Percentiles rank a stretch among this genome's conserved stretches.
Evolutionary conservation across 176 grass and related monocot species (phyloP).

Genomic region (Zoysia pacifica): DNA sequence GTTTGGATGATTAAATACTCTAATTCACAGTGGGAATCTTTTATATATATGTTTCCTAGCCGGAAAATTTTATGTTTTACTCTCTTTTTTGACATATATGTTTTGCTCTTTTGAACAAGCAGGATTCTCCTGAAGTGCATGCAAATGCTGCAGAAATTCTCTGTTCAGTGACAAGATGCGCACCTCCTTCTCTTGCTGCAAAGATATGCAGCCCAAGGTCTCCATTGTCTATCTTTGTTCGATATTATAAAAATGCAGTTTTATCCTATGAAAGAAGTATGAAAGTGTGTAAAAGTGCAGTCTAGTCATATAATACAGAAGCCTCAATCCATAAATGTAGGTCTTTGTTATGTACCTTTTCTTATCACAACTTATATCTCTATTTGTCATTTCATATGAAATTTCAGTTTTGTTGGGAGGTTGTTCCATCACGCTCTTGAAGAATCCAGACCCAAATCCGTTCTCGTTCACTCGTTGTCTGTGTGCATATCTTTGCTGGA

Average conservation of each 20-base stretch:
- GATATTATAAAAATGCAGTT: neutral
- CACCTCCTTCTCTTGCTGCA: constrained; percentile 80
- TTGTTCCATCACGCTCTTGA: constrained; percentile 87
- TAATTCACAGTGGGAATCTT: neutral
- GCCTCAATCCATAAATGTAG: neutral
- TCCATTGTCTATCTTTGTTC: constrained; percentile 15
- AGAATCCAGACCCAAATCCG: constrained; percentile 92
- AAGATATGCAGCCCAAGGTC: constrained; percentile 97
- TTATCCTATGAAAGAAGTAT: neutral
- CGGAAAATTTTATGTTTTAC: constrained; percentile 10
- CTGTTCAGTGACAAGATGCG: constrained; percentile 90
- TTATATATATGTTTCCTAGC: constrained; percentile 10
- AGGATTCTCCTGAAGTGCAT: constrained; percentile 98
- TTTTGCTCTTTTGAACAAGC: constrained; percentile 39
- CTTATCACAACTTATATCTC: constrained; percentile 17
- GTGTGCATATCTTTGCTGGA: constrained; percentile 94
- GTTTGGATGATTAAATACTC: neutral
- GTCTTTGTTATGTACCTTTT: constrained; percentile 4
- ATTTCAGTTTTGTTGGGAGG: constrained; percentile 91
- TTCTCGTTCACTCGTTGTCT: constrained; percentile 91
- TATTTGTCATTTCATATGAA: constrained; percentile 29
- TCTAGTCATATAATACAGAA: constrained; percentile 29
- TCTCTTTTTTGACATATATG: neutral
- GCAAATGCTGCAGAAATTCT: constrained; percentile 94
- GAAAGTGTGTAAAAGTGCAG: neutral